A percentile compares a stretch with the other conserved stretches of the same genome.
phyloP scores from a whole-genome alignment of 2,329 filamentous ascomycete genomes.

The Rhynchosporium graminicola region DNA sequence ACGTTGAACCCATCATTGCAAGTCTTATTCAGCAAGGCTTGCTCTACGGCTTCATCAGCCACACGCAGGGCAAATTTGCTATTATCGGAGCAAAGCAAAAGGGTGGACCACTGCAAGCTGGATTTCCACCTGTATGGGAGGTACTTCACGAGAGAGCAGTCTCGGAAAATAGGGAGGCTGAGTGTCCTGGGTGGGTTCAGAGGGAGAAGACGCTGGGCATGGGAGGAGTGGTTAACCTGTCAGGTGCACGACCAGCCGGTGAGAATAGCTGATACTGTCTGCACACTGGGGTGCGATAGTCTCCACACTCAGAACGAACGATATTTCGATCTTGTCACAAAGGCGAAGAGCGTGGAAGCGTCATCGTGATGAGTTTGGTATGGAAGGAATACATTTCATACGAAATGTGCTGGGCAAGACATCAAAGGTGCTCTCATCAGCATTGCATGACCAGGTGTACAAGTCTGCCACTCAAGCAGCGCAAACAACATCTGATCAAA shows the following conservation, averaged over 20 bases:
- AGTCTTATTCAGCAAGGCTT: slow-evolving; percentile 79
- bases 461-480: background rate
- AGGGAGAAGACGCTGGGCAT: slow-evolving; percentile 41
- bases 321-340: background rate
- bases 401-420: background rate
- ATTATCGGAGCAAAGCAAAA: slow-evolving; percentile 75
- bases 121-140: slow-evolving; percentile 75
- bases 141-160: slow-evolving; percentile 63
- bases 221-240: slow-evolving; percentile 59
- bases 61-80: slow-evolving; percentile 74
- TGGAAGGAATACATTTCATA: background rate
- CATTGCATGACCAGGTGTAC: background rate
- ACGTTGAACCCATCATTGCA: slow-evolving; percentile 77
- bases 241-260: slow-evolving; percentile 54
- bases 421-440: background rate
- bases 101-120: slow-evolving; percentile 63
- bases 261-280: slow-evolving; percentile 22
- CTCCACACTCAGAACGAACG: background rate
- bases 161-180: slow-evolving; percentile 51
- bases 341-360: background rate
- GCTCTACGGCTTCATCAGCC: slow-evolving; percentile 81
- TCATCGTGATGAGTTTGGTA: background rate
- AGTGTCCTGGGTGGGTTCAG: slow-evolving; percentile 76
- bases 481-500: background rate
- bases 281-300: background rate